A percentile compares a stretch with the other conserved stretches of the same genome.
These are phyloP conservation scores for Diaporthe sp. DNA, from an alignment of 2,329 filamentous ascomycete genomes.

Conservation along the genomic window DNA sequence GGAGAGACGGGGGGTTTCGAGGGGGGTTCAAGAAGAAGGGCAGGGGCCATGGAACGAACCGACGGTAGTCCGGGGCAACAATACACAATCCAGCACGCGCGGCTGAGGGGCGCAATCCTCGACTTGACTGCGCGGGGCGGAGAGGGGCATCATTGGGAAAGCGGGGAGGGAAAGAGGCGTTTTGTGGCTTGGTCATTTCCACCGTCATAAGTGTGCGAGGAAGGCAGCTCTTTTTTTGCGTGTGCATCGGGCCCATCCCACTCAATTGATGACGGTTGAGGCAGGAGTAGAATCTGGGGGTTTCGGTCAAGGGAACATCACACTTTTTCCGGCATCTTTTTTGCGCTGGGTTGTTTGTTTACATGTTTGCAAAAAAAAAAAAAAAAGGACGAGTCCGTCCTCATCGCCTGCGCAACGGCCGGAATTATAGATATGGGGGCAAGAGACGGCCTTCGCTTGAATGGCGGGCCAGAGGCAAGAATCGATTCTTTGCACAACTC, in stretches of 20 bases:
- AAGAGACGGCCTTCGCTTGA: neutral
- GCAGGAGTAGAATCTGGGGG: constrained; percentile 2
- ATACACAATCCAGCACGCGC: neutral
- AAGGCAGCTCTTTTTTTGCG: neutral
- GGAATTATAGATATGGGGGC: neutral
- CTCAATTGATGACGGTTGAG: neutral
- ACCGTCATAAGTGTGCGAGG: constrained; percentile 3
- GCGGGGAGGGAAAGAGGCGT: constrained; percentile 4
- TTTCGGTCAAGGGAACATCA: neutral
- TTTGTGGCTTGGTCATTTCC: constrained; percentile 23
- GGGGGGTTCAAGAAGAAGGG: neutral
- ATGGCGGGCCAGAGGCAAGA: neutral
- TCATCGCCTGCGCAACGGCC: neutral
- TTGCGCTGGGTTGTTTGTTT: constrained; percentile 3
- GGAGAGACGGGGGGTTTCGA: neutral
- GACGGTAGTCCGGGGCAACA: constrained; percentile 18
- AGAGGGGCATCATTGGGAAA: constrained; percentile 9
- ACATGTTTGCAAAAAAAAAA: neutral
- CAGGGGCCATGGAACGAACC: neutral
- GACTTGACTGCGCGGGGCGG: neutral
- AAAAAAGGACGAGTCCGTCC: neutral
- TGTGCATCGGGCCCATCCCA: neutral
- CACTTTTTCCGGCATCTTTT: neutral
- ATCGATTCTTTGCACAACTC: neutral
- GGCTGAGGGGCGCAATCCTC: neutral